Base-by-base conservation (phyloP, 805 yeast genomes). In the Myxozyma lipomycoides region DNA sequence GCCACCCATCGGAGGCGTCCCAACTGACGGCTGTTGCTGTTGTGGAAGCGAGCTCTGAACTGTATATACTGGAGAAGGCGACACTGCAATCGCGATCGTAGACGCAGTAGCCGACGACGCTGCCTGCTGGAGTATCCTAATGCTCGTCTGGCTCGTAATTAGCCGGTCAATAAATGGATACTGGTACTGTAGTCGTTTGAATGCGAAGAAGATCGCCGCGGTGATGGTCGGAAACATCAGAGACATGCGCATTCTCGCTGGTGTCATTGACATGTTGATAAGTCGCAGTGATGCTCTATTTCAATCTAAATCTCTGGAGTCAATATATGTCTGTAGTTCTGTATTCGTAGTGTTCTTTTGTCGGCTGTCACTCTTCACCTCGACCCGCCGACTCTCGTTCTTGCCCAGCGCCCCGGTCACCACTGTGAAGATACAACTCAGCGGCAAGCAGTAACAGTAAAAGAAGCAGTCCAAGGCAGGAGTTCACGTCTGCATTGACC, bases 221-320 rank as follows among this genome's bases (percentile, higher is more conserved):
- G 59, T 52, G 36, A 55, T 55, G 4, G 59, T 55, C 18, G 59
- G 59, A 41, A 52, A 55, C 5, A 55, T 49, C 37, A 55, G 42
- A 4, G 59, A 52, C 23, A 52, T 44, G 19, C 59, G 37, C n/a
- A 48, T 52, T 6, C 50, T 50, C 10, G 46, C 52, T 9, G 57
- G 57, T 51, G 49, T 52, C 5, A 24, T 21, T 21, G 32, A 28
- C 32, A 28, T 28, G 7, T 28, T 28, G 7, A n/a, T n/a, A n/a
- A n/a, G n/a, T n/a, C n/a, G n/a, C n/a, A n/a, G n/a, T n/a, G n/a
- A n/a, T n/a, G n/a, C n/a, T n/a, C 32, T 28, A 28, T 28, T 7
- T 28, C 32, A 28, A 28, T 12, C 12, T 28, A 28, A 28, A 28
- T n/a, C n/a, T n/a, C n/a, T n/a, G n/a, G n/a, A n/a, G n/a, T n/a